Percentiles rank a stretch among this genome's conserved stretches.
phyloP scores from a whole-genome alignment of 2,329 filamentous ascomycete species.

The Aspergillus eucalypticola region DNA sequence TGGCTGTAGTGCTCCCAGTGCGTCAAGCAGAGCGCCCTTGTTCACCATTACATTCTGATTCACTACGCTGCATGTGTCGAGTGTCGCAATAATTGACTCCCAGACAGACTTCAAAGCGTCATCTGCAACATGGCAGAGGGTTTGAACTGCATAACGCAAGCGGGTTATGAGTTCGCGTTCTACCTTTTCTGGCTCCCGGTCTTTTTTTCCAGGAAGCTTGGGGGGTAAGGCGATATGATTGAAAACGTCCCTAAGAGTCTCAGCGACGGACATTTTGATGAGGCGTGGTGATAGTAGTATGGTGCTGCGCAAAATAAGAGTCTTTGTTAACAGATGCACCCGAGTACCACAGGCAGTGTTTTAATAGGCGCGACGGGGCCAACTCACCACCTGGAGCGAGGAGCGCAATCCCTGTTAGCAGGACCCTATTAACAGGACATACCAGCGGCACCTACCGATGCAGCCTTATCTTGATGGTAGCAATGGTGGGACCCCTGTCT shows the following conservation, averaged over 20 bases:
- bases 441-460: too few species aligned
- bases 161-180: slow-evolving; percentile 29
- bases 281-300: background rate
- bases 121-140: background rate
- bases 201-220: slow-evolving; percentile 38
- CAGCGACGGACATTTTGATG: background rate
- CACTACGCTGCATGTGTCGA: slow-evolving; percentile 18
- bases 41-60: slow-evolving; percentile 21
- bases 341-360: too few species aligned
- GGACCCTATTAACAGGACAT: too few species aligned
- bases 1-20: slow-evolving; percentile 30
- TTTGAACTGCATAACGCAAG: slow-evolving; percentile 18
- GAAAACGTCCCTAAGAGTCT: slow-evolving; percentile 18
- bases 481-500: too few species aligned
- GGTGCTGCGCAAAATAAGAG: background rate
- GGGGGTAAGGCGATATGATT: slow-evolving; percentile 43
- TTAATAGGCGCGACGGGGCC: too few species aligned
- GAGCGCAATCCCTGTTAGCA: too few species aligned
- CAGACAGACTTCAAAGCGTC: slow-evolving; percentile 3
- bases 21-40: slow-evolving; percentile 25
- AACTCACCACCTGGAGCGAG: too few species aligned
- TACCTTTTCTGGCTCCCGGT: slow-evolving; percentile 30
- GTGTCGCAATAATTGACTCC: slow-evolving; percentile 7
- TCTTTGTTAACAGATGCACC: too few species aligned
- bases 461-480: too few species aligned